phyloP scores from a whole-genome alignment of 176 grass and related monocot genomes.

The Oryza australiensis region DNA sequence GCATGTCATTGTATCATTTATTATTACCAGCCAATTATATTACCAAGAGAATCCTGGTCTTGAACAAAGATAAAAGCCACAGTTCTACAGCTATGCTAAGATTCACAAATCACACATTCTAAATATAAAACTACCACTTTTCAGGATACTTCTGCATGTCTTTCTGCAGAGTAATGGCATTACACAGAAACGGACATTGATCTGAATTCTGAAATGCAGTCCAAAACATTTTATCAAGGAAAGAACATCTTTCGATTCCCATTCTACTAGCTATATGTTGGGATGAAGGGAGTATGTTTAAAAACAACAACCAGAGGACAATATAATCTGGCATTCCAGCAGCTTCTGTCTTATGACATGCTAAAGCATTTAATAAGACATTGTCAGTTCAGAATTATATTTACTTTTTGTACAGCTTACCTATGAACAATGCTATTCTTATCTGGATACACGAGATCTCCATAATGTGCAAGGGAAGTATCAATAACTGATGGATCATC shows the following conservation, averaged over 20 bases:
- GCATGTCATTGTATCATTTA: background rate
- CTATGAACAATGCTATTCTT: slow-evolving; percentile 87
- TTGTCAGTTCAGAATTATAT: slow-evolving; percentile 3
- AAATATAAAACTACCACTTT: background rate
- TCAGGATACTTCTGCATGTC: background rate
- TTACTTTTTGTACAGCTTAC: slow-evolving; percentile 37
- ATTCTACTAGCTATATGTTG: background rate
- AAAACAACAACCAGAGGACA: background rate
- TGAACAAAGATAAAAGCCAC: background rate
- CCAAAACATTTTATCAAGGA: background rate
- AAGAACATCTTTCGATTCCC: background rate
- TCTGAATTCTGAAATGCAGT: background rate
- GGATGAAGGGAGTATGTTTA: background rate
- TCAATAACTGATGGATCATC: slow-evolving; percentile 99
- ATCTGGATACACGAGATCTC: slow-evolving; percentile 87
- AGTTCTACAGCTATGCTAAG: background rate
- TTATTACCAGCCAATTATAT: background rate
- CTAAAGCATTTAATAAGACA: slow-evolving; percentile 24
- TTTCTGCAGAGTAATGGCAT: background rate
- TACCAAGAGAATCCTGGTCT: background rate
- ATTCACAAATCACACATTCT: background rate
- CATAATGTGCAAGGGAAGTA: slow-evolving; percentile 83
- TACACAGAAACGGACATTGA: background rate
- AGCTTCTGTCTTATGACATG: background rate
- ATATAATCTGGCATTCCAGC: background rate